These are phyloP conservation scores for Hemisphaericaspora xylanilytica DNA, from an alignment of 1,139 yeast species.

Conservation along the genomic window DNA sequence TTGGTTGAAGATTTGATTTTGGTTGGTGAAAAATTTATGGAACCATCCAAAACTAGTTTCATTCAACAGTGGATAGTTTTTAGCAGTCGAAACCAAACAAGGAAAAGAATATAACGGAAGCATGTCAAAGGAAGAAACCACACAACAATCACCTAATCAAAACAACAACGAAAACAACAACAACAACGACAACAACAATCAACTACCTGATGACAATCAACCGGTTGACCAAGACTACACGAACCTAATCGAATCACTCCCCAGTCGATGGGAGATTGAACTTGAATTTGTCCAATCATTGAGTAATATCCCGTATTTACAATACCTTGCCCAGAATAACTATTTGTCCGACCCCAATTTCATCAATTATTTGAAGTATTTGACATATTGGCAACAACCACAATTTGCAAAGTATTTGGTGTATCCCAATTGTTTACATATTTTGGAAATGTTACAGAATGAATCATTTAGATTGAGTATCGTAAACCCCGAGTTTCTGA, in stretches of 20 bases:
- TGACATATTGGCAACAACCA: slow-evolving; percentile 74
- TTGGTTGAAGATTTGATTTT: too few species aligned
- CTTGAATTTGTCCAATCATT: slow-evolving; percentile 82
- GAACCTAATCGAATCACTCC: slow-evolving; percentile 34
- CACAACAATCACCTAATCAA: too few species aligned
- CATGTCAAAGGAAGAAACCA: not conserved
- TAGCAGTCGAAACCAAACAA: too few species aligned
- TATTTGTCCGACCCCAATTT: slow-evolving; percentile 61
- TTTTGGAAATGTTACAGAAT: slow-evolving; percentile 55
- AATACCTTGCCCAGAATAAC: slow-evolving; percentile 71
- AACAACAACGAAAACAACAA: too few species aligned
- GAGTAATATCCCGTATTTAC: slow-evolving; percentile 72
- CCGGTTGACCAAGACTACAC: slow-evolving; percentile 7
- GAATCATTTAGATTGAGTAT: slow-evolving; percentile 56
- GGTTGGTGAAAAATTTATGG: too few species aligned
- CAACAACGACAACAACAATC: not conserved
- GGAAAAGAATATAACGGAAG: not conserved
- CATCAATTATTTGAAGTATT: slow-evolving; percentile 60
- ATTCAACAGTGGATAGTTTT: too few species aligned
- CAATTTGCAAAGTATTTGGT: slow-evolving; percentile 65
- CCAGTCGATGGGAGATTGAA: slow-evolving; percentile 80
- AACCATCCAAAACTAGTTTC: too few species aligned
- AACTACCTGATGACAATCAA: not conserved
- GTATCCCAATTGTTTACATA: slow-evolving; percentile 71
- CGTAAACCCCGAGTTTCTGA: slow-evolving; percentile 57